Conservation (phyloP, 2,329 filamentous ascomycete genomes). For the Exophiala spinifera region DNA sequence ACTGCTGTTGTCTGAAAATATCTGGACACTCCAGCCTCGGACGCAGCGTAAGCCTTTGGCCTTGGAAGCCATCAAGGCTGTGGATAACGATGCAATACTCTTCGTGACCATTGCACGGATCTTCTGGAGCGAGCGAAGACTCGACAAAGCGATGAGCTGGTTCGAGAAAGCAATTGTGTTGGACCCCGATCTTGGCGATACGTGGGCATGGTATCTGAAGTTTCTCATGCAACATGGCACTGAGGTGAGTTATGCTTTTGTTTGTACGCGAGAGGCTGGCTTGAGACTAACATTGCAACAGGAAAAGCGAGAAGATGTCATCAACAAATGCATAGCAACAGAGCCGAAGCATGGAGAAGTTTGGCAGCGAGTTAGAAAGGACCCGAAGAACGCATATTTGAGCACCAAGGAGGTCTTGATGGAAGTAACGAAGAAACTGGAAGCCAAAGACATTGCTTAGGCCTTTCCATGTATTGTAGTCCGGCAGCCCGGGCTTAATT, state of each 20-base stretch:
- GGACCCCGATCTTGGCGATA: conserved; percentile 83
- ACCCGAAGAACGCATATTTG: conserved; percentile 74
- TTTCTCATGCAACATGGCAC: conserved; percentile 91
- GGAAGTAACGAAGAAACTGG: conserved; percentile 63
- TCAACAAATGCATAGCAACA: conserved; percentile 73
- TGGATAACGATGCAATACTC: conserved; percentile 84
- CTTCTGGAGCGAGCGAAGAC: conserved; percentile 88
- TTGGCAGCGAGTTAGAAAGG: conserved; percentile 84
- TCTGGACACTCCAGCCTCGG: conserved; percentile 87
- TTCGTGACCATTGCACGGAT: conserved; percentile 92
- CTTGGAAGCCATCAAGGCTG: conserved; percentile 93
- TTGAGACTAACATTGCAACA: conserved; percentile 28
- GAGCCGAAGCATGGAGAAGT: conserved; percentile 91
- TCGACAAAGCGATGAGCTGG: conserved; percentile 95
- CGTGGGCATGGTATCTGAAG: conserved; percentile 98
- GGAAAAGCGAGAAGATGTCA: conserved; percentile 83
- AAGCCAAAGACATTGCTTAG: conserved; percentile 30
- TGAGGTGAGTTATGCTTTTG: conserved; percentile 48
- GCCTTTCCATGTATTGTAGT: neutral
- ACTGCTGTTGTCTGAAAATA: conserved; percentile 87
- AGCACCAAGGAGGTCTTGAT: conserved; percentile 77
- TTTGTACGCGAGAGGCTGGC: conserved; percentile 1
- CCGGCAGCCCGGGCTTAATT: neutral
- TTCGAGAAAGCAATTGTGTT: conserved; percentile 92
- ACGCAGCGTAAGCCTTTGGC: conserved; percentile 89